Conservation (phyloP, 768 basidiomycete species). For the Phaffia australis region DNA sequence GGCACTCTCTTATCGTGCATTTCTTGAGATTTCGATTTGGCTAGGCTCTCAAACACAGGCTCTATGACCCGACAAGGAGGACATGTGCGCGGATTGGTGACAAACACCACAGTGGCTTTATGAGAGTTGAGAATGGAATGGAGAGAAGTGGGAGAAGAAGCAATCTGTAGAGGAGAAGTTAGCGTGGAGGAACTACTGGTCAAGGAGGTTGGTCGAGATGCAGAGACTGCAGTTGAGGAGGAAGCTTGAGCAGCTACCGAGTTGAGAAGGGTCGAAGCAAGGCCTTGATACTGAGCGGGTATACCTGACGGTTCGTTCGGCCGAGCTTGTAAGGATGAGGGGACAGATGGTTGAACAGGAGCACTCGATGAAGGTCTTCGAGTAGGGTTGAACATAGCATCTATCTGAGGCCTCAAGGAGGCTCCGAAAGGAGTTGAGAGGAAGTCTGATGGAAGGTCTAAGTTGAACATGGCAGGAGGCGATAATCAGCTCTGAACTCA, state of each 20-base stretch:
- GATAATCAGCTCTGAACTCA: neutral
- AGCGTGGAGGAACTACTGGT: conserved; percentile 41
- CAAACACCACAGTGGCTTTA: conserved; percentile 65
- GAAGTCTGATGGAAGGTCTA: conserved; percentile 51
- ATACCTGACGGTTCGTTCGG: conserved; percentile 36
- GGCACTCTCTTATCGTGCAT: conserved; percentile 40
- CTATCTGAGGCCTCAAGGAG: conserved; percentile 77
- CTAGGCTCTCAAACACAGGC: conserved; percentile 68
- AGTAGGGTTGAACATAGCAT: conserved; percentile 63
- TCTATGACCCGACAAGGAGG: conserved; percentile 73
- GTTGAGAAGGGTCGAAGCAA: conserved; percentile 46
- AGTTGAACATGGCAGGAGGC: neutral
- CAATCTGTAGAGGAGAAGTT: conserved; percentile 55
- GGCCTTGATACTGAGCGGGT: conserved; percentile 42
- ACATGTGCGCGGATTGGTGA: conserved; percentile 62
- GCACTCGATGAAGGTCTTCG: conserved; percentile 27
- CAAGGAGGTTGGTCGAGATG: conserved; percentile 37
- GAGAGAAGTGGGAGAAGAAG: conserved; percentile 66
- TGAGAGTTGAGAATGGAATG: conserved; percentile 54
- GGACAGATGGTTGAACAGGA: conserved; percentile 30
- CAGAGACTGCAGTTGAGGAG: conserved; percentile 30
- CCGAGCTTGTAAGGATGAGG: conserved; percentile 12
- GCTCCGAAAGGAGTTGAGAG: conserved; percentile 80
- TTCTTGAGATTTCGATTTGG: conserved; percentile 46
- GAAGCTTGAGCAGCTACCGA: conserved; percentile 35